Conservation (phyloP, 2,329 filamentous ascomycete species). For the Xylaria sp. region DNA sequence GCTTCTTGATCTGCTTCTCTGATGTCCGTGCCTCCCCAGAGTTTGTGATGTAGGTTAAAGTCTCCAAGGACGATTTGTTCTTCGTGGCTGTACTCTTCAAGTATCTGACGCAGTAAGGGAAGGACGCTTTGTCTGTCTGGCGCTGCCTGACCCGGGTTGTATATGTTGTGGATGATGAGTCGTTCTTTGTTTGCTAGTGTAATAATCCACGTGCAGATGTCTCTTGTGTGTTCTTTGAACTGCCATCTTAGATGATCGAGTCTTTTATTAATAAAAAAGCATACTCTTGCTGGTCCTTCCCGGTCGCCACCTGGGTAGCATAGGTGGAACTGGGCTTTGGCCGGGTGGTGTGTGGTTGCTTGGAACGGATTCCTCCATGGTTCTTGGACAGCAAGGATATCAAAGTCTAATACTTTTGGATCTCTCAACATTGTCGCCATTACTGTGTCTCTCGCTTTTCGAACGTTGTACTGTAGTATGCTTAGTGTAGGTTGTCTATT, state of each 20-base stretch:
- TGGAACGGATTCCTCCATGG: not conserved
- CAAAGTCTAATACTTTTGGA: not conserved
- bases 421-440: not conserved
- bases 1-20: not conserved
- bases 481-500: not conserved
- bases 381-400: not conserved
- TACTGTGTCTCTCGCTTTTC: too few species aligned
- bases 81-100: not conserved
- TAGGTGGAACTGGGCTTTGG: not conserved
- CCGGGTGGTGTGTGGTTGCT: not conserved
- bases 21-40: conserved; percentile 4
- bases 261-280: not conserved
- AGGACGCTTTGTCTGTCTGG: not conserved
- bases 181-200: not conserved
- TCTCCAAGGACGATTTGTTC: conserved; percentile 1
- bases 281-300: not conserved
- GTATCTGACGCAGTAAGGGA: not conserved
- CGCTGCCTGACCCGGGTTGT: not conserved
- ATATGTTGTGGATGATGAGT: conserved; percentile 7
- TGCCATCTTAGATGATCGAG: not conserved
- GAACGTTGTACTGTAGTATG: not conserved
- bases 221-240: not conserved
- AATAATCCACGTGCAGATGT: not conserved
- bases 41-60: not conserved
- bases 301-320: not conserved